These are phyloP conservation scores for Heterobasidion annosum DNA, from an alignment of 1,284 basidiomycete species.

Conservation along the genomic window DNA sequence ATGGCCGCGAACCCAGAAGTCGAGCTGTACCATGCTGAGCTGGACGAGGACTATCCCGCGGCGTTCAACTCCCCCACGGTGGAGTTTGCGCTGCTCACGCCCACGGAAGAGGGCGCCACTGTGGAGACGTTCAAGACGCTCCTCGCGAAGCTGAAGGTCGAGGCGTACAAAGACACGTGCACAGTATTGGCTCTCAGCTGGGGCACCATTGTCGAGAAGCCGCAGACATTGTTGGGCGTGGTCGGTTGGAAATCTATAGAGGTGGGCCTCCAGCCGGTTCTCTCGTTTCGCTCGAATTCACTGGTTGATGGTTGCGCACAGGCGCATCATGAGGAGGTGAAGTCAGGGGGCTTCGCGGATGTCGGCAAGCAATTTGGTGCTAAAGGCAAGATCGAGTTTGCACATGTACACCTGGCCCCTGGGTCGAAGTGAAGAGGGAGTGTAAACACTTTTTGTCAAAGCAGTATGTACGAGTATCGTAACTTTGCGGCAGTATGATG, in stretches of 20 bases:
- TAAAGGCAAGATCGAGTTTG: neutral
- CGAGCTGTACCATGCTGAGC: neutral
- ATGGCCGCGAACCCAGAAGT: neutral
- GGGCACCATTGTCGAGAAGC: constrained; percentile 1
- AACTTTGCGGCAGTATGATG: too few species aligned
- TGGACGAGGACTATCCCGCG: neutral
- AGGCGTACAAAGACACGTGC: neutral
- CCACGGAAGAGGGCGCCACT: neutral
- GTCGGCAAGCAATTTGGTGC: neutral
- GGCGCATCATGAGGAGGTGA: neutral
- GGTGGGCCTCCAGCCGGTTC: neutral
- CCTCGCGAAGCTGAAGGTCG: too few species aligned
- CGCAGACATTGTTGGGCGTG: neutral
- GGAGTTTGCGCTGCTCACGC: neutral
- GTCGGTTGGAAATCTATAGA: neutral
- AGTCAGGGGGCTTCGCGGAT: neutral
- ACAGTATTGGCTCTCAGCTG: neutral
- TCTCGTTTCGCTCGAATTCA: neutral
- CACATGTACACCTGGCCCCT: neutral
- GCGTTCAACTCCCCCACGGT: neutral
- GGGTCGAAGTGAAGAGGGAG: neutral
- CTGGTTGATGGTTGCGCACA: neutral
- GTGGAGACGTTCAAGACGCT: neutral
- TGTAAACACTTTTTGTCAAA: neutral
- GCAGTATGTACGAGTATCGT: too few species aligned